Percentiles rank a stretch among this genome's conserved stretches.
These are phyloP conservation scores for Noccaea bulbosa DNA, from an alignment of 345 rosid genomes.

Conservation along the genomic window DNA sequence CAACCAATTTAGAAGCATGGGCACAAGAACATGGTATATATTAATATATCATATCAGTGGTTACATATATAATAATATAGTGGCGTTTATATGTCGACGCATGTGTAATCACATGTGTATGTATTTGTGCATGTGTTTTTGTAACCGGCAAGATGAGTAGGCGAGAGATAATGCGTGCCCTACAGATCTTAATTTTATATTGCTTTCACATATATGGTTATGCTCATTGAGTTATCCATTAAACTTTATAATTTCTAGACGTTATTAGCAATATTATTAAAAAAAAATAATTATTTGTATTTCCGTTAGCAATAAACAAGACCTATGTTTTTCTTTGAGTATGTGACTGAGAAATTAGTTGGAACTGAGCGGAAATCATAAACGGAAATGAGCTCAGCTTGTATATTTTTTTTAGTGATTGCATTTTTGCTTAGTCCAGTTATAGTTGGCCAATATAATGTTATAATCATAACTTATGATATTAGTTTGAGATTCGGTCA, in stretches of 20 bases:
- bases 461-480: no score
- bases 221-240: conserved; percentile 42
- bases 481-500: neutral
- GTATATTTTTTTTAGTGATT: neutral
- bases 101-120: conserved; percentile 29
- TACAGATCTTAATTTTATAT: conserved; percentile 38
- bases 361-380: no score
- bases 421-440: neutral
- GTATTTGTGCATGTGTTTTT: conserved; percentile 28
- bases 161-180: conserved; percentile 42
- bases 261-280: neutral
- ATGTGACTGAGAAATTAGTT: neutral
- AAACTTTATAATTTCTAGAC: neutral
- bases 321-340: neutral
- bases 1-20: conserved; percentile 1
- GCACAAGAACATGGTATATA: conserved; percentile 14
- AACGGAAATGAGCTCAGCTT: neutral
- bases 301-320: neutral
- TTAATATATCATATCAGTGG: conserved; percentile 27
- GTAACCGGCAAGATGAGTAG: conserved; percentile 46
- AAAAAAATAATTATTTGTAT: neutral
- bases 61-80: neutral
- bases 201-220: conserved; percentile 27
- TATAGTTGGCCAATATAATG: neutral
- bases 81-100: conserved; percentile 12